phyloP scores from a whole-genome alignment of 208 protist species.

The Acanthamoeba triangularis region DNA sequence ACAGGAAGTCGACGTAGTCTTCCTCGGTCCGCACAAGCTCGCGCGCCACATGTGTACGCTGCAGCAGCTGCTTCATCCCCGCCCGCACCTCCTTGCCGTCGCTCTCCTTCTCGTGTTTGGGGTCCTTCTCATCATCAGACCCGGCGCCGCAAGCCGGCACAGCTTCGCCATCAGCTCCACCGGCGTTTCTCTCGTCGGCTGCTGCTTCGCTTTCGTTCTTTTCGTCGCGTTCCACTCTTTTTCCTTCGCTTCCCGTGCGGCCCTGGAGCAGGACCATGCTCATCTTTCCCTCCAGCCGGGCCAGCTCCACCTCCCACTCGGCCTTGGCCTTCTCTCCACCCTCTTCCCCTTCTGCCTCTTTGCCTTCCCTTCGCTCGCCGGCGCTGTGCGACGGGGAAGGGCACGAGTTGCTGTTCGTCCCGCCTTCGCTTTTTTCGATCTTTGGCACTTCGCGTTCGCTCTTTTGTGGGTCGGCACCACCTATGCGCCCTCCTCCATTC shows the following conservation, averaged over 20 bases:
- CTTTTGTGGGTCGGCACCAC: not conserved
- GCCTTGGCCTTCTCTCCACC: not conserved
- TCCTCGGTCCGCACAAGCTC: slow-evolving; percentile 1
- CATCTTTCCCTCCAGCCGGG: not conserved
- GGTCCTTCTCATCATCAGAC: too few relatives aligned
- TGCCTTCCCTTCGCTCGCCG: not conserved
- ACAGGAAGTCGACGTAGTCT: slow-evolving; percentile 1
- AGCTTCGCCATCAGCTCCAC: too few relatives aligned
- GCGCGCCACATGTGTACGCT: not conserved
- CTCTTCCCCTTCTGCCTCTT: not conserved
- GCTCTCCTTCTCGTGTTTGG: not conserved
- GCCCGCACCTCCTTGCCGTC: not conserved
- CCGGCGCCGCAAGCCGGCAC: too few relatives aligned
- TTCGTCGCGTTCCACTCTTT: not conserved
- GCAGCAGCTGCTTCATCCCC: not conserved
- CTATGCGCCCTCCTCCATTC: too few relatives aligned
- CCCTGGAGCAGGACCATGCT: not conserved
- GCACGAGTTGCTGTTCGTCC: too few relatives aligned
- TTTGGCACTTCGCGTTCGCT: not conserved
- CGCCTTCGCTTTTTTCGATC: not conserved
- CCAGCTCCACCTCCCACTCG: not conserved
- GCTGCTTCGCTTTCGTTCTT: not conserved
- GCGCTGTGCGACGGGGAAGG: too few relatives aligned
- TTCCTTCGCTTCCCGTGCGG: not conserved
- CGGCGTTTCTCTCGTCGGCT: too few relatives aligned